Evolutionary conservation across 306 rosid genomes (phyloP).

Genomic region (Pueraria montana): DNA sequence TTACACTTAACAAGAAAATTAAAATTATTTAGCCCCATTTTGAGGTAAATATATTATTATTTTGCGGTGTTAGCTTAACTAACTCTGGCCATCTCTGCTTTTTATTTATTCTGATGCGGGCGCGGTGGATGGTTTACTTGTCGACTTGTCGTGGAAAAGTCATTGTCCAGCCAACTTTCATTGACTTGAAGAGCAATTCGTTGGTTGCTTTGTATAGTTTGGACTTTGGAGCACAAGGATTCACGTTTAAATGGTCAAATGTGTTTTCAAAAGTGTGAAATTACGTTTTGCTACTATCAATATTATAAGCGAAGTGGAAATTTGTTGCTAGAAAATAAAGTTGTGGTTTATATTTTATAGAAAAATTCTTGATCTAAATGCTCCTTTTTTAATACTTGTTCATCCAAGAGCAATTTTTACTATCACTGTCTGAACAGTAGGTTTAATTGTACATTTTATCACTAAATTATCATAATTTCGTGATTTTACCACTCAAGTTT

Average conservation of each 20-base stretch:
- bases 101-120: neutral
- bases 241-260: neutral
- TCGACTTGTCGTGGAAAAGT: neutral
- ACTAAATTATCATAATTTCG: too few species aligned
- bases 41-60: neutral
- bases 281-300: neutral
- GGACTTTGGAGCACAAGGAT: neutral
- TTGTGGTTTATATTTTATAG: neutral
- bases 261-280: neutral
- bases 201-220: neutral
- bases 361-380: neutral
- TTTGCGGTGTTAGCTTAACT: neutral
- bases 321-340: neutral
- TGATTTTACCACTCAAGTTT: too few species aligned
- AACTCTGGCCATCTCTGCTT: neutral
- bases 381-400: too few species aligned
- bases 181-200: neutral
- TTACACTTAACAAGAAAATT: neutral
- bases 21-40: neutral
- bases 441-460: too few species aligned
- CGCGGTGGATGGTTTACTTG: neutral
- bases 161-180: slow-evolving; percentile 11
- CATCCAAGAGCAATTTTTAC: neutral
- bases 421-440: too few species aligned
- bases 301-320: too few species aligned